A percentile compares a stretch with the other conserved stretches of the same genome.
phyloP scores from a whole-genome alignment of 371 early-diverging fungal genomes.

The Synchytrium microbalum region DNA sequence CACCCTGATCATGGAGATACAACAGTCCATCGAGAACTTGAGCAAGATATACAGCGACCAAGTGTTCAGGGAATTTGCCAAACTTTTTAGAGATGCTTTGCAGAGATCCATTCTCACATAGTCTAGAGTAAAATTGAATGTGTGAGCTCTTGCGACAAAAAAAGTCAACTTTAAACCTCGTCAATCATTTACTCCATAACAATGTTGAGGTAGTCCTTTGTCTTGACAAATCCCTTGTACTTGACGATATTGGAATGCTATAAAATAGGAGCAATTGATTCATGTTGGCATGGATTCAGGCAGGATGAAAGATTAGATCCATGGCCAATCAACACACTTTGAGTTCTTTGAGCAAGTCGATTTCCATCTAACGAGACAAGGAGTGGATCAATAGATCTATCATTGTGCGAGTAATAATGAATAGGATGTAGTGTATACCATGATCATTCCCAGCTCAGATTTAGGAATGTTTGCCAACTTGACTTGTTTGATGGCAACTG shows the following conservation, averaged over 20 bases:
- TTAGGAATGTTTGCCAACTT: constrained; percentile 32
- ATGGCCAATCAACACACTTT: constrained; percentile 38
- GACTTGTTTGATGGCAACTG: constrained; percentile 83
- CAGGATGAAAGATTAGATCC: background rate
- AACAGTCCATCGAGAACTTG: constrained; percentile 83
- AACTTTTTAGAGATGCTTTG: constrained; percentile 80
- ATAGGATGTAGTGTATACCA: constrained; percentile 29
- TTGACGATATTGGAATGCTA: constrained; percentile 80
- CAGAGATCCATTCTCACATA: constrained; percentile 92
- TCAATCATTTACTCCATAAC: constrained; percentile 63
- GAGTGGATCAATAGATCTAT: too few relatives aligned
- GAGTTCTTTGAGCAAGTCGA: constrained; percentile 55
- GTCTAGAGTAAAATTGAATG: constrained; percentile 28
- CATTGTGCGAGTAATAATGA: background rate
- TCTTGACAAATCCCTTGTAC: constrained; percentile 76
- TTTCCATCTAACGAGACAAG: constrained; percentile 55
- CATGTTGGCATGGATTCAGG: background rate
- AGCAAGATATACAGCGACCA: constrained; percentile 82
- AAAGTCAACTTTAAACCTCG: background rate
- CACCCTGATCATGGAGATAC: constrained; percentile 85
- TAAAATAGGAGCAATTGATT: constrained; percentile 31
- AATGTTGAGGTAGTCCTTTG: constrained; percentile 64
- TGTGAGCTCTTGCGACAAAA: background rate
- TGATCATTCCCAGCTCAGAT: constrained; percentile 43
- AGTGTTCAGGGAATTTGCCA: constrained; percentile 85